A percentile compares a stretch with the other conserved stretches of the same genome.
Evolutionary conservation across 2,329 filamentous ascomycete species (phyloP).

Genomic region (Colletotrichum tofieldiae): DNA sequence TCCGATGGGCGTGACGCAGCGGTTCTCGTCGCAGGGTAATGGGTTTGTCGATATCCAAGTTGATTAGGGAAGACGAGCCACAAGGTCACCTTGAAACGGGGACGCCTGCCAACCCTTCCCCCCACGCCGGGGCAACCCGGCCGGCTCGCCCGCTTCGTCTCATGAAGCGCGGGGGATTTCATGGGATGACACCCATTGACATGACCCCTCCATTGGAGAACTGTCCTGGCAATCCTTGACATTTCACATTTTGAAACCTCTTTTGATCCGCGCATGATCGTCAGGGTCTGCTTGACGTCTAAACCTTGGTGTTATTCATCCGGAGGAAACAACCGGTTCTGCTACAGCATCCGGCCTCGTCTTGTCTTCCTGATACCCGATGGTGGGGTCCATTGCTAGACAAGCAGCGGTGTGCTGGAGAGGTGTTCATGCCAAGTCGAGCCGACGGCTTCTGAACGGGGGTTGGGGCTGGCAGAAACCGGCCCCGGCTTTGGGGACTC

Average conservation of each 20-base stretch:
- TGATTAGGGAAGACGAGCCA: background rate
- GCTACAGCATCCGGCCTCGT: background rate
- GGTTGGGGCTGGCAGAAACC: too few relatives aligned
- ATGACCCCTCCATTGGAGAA: background rate
- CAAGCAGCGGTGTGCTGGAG: background rate
- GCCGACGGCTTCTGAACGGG: background rate
- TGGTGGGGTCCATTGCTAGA: background rate
- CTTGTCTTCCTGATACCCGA: background rate
- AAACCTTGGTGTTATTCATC: background rate
- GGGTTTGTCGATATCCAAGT: background rate
- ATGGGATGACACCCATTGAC: slow-evolving; percentile 21
- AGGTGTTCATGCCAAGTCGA: background rate
- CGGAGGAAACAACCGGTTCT: background rate
- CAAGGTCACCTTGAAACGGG: background rate
- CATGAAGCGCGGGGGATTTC: slow-evolving; percentile 1
- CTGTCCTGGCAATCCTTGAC: background rate
- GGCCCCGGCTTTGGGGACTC: background rate
- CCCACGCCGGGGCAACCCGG: slow-evolving; percentile 10
- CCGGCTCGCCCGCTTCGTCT: slow-evolving; percentile 17
- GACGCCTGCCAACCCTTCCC: background rate
- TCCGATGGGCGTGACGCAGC: background rate
- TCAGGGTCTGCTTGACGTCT: background rate
- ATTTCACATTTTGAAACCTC: background rate
- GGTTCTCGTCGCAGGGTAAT: background rate
- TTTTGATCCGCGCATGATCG: slow-evolving; percentile 16